phyloP scores from a whole-genome alignment of 495 filamentous ascomycete species.

The Xylaria bambusicola region DNA sequence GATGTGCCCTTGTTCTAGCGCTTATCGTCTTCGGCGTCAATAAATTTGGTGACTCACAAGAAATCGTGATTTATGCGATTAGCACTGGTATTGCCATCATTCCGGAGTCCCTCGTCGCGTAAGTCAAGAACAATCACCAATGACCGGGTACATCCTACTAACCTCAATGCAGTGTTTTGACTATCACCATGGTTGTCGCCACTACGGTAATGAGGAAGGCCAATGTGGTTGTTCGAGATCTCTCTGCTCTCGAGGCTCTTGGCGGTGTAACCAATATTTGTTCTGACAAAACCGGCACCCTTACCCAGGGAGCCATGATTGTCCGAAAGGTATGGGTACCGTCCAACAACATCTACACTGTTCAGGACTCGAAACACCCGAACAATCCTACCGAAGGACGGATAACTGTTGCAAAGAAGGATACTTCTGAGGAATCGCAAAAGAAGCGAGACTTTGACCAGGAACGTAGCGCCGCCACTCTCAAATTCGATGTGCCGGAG shows the following conservation, averaged over 20 bases:
- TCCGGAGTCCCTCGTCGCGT: constrained; percentile 67
- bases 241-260: constrained; percentile 79
- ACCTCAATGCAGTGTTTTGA: constrained; percentile 51
- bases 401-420: constrained; percentile 43
- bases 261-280: constrained; percentile 87
- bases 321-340: constrained; percentile 82
- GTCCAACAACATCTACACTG: constrained; percentile 54
- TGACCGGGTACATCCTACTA: background rate
- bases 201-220: constrained; percentile 75
- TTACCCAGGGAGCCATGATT: constrained; percentile 79
- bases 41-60: constrained; percentile 65
- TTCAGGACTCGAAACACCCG: constrained; percentile 60
- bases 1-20: constrained; percentile 70
- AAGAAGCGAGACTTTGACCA: constrained; percentile 51
- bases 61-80: constrained; percentile 82
- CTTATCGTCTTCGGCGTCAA: constrained; percentile 82
- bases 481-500: constrained; percentile 57
- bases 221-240: constrained; percentile 75
- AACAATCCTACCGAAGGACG: constrained; percentile 59
- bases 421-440: constrained; percentile 22
- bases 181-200: constrained; percentile 76
- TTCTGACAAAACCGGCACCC: constrained; percentile 84
- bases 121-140: constrained; percentile 22
- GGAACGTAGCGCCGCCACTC: constrained; percentile 51
- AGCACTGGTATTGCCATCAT: constrained; percentile 73